Evolutionary conservation across 140 eudicot species (phyloP), one percentile per base, ranked within the genome.

Genomic region (Senecio squalidus): DNA sequence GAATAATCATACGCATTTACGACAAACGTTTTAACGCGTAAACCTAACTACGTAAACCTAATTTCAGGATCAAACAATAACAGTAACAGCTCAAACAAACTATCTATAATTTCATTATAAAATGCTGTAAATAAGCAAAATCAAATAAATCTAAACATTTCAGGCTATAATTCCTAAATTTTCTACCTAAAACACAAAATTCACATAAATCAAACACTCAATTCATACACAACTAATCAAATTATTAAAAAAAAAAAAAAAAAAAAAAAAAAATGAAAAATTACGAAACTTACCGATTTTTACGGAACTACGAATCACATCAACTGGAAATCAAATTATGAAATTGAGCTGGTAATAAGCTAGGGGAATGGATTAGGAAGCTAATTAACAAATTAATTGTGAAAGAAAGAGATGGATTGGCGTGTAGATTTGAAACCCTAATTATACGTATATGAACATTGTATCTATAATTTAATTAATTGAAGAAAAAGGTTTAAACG

Each of bases 401-500:
- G 40, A 23, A 33, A 34, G 29, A 67, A 58, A 9, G 41, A 48
- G 62, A 62, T 55, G 36, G 52, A 13, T 70, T 27, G 29, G 26
- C 41, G 13, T 55, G 69, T 26, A 64, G 59, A 62, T 41, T 30
- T 33, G 67, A 17, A 64, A 48, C 72, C 77, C 67, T 72, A 64
- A 64, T 20, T 64, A 64, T n/a, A 45, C 66, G 60, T 55, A 46
- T 26, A 46, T 31, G 29, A 54, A 29, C 70, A 63, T 30, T 45
- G 55, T 63, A 9, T 34, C 36, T 63, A 18, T n/a, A n/a, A n/a
- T n/a, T n/a, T n/a, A n/a, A n/a, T n/a, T n/a, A n/a, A n/a, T n/a
- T n/a, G n/a, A n/a, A n/a, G n/a, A 34, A 36, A 61, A 63, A 46
- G 71, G 66, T 62, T 62, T 54, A 43, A 26, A 71, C 52, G 66